These are phyloP conservation scores for Vitis riparia DNA, from an alignment of 164 flowering plant genomes.

Conservation along the genomic window DNA sequence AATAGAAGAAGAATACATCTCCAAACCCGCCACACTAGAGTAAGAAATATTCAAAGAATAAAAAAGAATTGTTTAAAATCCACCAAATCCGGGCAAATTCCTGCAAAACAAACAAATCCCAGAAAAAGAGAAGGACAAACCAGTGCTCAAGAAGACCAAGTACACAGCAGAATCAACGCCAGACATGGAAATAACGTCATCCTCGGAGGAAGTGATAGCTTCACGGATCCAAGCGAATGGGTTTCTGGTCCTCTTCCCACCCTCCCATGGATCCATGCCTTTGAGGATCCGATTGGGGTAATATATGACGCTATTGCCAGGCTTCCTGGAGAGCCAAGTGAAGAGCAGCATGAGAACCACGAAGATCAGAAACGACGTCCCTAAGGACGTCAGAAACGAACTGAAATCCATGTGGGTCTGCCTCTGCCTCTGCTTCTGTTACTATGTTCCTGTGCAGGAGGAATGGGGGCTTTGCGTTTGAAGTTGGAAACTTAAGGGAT, in stretches of 20 bases:
- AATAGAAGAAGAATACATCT: too few species aligned
- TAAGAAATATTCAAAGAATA: background rate
- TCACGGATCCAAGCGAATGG: constrained; percentile 86
- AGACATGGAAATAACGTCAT: constrained; percentile 62
- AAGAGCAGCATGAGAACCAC: constrained; percentile 70
- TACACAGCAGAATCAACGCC: constrained; percentile 97
- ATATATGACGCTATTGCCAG: constrained; percentile 67
- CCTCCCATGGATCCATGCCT: constrained; percentile 69
- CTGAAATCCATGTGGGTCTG: constrained; percentile 64
- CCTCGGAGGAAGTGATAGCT: constrained; percentile 56
- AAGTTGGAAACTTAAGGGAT: background rate
- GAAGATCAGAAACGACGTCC: constrained; percentile 80
- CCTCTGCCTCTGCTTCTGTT: constrained; percentile 6
- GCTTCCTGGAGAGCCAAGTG: constrained; percentile 66
- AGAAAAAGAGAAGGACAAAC: constrained; percentile 28
- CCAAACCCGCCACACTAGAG: too few species aligned
- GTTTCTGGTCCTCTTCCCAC: constrained; percentile 43
- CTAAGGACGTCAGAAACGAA: constrained; percentile 85
- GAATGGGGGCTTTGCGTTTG: too few species aligned
- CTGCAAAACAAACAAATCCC: background rate
- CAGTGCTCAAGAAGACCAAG: constrained; percentile 79
- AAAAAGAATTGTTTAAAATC: background rate
- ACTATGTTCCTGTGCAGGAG: too few species aligned
- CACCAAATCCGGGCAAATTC: too few species aligned
- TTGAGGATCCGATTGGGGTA: constrained; percentile 85